Conservation (phyloP, 2,329 filamentous ascomycete genomes). For the Talaromyces amestolkiae region DNA sequence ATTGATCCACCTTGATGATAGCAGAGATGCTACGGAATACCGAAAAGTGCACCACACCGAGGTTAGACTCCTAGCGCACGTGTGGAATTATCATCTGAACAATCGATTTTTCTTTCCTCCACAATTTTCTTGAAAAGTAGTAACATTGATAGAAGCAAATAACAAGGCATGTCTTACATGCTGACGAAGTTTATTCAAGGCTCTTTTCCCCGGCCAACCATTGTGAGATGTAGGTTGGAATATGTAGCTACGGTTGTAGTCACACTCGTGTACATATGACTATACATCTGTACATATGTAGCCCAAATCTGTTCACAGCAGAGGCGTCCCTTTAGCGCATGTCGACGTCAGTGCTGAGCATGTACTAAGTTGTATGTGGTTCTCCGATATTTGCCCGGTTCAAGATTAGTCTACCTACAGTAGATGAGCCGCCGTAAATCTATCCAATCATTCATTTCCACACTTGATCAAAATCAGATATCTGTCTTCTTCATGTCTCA, state of each 20-base stretch:
- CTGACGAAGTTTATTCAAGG: not conserved
- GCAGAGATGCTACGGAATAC: not conserved
- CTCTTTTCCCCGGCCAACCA: constrained; percentile 4
- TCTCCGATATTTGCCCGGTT: not conserved
- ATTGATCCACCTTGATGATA: not conserved
- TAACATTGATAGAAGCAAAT: not conserved
- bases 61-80: not conserved
- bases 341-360: constrained; percentile 2
- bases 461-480: not conserved
- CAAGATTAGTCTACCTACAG: not conserved
- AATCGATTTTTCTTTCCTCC: not conserved
- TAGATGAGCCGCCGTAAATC: not conserved
- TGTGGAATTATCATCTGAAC: constrained; percentile 2
- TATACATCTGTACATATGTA: too few species aligned
- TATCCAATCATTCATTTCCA: not conserved
- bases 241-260: not conserved
- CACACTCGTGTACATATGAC: not conserved
- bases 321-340: too few species aligned
- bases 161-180: not conserved
- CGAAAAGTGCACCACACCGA: not conserved
- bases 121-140: not conserved
- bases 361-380: not conserved
- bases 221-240: too few species aligned
- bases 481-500: not conserved
- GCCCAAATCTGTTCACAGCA: too few species aligned